These are phyloP conservation scores for Aspergillus awamori DNA, from an alignment of 2,329 filamentous ascomycete species.

Conservation along the genomic window DNA sequence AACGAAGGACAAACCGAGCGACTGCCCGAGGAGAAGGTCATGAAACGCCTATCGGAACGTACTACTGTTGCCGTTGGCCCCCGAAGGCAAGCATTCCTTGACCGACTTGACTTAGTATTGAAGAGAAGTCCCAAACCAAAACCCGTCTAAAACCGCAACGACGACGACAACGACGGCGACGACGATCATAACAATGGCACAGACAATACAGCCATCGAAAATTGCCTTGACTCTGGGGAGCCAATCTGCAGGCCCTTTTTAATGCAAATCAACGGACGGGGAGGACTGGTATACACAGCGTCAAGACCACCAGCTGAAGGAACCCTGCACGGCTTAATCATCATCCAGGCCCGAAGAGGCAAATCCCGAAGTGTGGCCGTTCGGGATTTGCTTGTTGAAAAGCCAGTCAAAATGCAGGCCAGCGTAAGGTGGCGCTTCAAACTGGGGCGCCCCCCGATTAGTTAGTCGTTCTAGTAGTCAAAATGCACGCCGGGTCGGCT, in stretches of 20 bases:
- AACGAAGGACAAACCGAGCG: not conserved
- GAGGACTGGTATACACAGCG: conserved; percentile 34
- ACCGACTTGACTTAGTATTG: not conserved
- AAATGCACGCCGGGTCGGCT: conserved; percentile 4
- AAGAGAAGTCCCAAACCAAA: too few relatives aligned
- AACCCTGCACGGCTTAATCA: conserved; percentile 31
- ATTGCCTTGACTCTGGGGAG: not conserved
- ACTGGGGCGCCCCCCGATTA: not conserved
- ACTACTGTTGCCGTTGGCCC: conserved; percentile 13
- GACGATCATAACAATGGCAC: not conserved
- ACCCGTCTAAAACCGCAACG: not conserved
- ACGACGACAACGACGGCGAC: not conserved
- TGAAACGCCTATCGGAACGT: conserved; percentile 2
- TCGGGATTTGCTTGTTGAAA: conserved; percentile 36
- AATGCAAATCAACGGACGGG: conserved; percentile 24
- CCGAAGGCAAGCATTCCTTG: not conserved
- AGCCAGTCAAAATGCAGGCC: conserved; percentile 5
- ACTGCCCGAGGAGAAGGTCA: not conserved
- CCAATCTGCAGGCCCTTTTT: conserved; percentile 13
- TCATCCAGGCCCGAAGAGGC: conserved; percentile 26
- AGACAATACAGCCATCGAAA: not conserved
- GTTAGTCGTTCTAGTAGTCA: not conserved
- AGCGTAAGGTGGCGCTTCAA: not conserved
- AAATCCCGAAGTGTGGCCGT: conserved; percentile 37
- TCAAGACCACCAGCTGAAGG: conserved; percentile 20